Base-by-base conservation (phyloP, 2,329 filamentous ascomycete genomes). In the Calonectria multiphialidica region DNA sequence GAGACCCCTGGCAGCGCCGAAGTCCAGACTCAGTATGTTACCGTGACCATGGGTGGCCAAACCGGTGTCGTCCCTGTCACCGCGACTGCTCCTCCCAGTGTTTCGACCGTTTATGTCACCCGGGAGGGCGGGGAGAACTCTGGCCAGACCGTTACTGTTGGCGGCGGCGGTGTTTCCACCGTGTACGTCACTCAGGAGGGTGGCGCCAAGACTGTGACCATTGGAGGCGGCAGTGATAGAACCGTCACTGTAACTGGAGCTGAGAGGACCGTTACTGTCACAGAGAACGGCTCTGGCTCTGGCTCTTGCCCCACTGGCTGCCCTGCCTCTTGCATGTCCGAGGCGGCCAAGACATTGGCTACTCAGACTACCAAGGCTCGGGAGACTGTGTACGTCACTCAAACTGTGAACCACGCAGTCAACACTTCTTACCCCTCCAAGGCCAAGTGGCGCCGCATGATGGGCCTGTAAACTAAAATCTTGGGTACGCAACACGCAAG, bases 341-440 rank as follows among this genome's bases (percentile, higher is more conserved):
- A 74, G 65, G 64, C 63, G 8, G 71, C 75, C 45, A 79, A 75
- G 9, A 79, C 76, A 10, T 66, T 79, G 65, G 75, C 77, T 23
- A 77, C 74, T 4, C 57, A 68, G 25, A 71, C 77, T n/a, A 70
- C 70, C 49, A 72, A 74, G 45, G 66, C 45, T 35, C 74, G 66
- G 18, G 77, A 78, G 70, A 78, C 77, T 12, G 77, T 79, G 21
- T 79, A 78, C 25, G 77, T 78, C 65, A 79, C 77, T 40, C 67
- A 71, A n/a, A 76, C 75, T 0, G 70, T 78, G 15, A 73, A 79
- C 57, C 63, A 63, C 9, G 42, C 62, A n/a, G 23, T 44, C 15
- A 53, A 37, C 45, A 63, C 57, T 16, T 28, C 35, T 42, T 37
- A 47, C 25, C 21, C 68, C 45, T 42, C 68, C 37, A 71, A 67